phyloP scores from a whole-genome alignment of 148 eudicot genomes.

The Camellia sinensis region DNA sequence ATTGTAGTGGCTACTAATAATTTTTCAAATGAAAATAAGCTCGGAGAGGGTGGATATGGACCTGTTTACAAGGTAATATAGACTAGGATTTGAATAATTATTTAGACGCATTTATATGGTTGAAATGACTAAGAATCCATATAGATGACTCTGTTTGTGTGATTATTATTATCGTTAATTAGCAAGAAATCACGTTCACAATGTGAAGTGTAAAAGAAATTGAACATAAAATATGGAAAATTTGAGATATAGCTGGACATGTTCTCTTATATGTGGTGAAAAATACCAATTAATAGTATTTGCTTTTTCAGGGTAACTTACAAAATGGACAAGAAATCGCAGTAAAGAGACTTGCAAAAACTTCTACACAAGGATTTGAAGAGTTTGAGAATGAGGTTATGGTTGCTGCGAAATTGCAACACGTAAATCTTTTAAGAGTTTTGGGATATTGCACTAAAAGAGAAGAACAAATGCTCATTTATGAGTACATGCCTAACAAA shows the following conservation, averaged over 20 bases:
- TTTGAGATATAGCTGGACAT: neutral
- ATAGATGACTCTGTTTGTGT: too few relatives aligned
- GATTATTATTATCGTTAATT: too few relatives aligned
- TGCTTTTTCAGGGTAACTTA: neutral
- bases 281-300: neutral
- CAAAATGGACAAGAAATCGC: slow-evolving; percentile 7
- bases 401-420: slow-evolving; percentile 1
- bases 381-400: slow-evolving; percentile 5
- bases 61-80: too few relatives aligned
- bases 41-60: neutral
- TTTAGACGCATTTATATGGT: neutral
- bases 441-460: neutral
- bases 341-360: slow-evolving; percentile 6
- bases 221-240: neutral
- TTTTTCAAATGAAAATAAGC: slow-evolving; percentile 9
- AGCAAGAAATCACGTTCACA: too few relatives aligned
- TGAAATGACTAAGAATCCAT: neutral
- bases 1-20: slow-evolving; percentile 2
- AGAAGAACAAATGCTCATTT: neutral
- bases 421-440: slow-evolving; percentile 9
- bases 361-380: slow-evolving; percentile 9
- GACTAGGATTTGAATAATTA: neutral
- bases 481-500: too few relatives aligned
- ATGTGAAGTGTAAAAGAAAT: neutral
- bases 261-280: neutral